Percentiles rank a stretch among this genome's conserved stretches.
These are phyloP conservation scores for Hyaloperonospora brassicae DNA, from an alignment of 352 stramenopile species.

Conservation along the genomic window DNA sequence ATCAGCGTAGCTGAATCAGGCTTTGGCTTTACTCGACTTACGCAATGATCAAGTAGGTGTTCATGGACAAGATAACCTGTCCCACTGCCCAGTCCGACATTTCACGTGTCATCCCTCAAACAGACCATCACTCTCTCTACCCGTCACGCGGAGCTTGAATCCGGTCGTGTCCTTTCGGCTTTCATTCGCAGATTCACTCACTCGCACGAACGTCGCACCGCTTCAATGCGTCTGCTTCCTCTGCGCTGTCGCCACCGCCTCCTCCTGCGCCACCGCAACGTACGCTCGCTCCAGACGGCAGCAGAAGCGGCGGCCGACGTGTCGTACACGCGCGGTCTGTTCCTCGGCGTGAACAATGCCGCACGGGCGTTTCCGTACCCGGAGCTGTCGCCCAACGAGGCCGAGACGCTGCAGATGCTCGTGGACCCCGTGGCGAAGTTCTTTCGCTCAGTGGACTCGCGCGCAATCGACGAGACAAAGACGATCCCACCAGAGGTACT, in stretches of 20 bases:
- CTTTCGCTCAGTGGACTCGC: slow-evolving; percentile 61
- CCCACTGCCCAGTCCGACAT: too few relatives aligned
- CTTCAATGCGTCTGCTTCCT: too few relatives aligned
- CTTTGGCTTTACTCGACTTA: too few relatives aligned
- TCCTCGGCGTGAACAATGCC: slow-evolving; percentile 77
- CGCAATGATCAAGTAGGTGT: too few relatives aligned
- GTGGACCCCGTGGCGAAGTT: slow-evolving; percentile 77
- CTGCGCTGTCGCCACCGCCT: neutral
- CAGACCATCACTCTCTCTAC: too few relatives aligned
- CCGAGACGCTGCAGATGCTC: slow-evolving; percentile 80
- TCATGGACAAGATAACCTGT: too few relatives aligned
- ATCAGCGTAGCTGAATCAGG: too few relatives aligned
- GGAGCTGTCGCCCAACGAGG: slow-evolving; percentile 54
- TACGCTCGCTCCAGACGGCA: slow-evolving; percentile 57
- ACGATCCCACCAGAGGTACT: slow-evolving; percentile 63
- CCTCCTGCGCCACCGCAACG: slow-evolving; percentile 15
- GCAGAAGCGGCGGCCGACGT: slow-evolving; percentile 53
- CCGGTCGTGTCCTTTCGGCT: too few relatives aligned
- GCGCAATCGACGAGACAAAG: slow-evolving; percentile 77
- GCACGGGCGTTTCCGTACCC: slow-evolving; percentile 76
- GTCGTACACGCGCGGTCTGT: slow-evolving; percentile 76
- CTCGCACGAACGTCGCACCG: too few relatives aligned
- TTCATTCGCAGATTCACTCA: too few relatives aligned
- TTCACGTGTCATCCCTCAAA: too few relatives aligned
- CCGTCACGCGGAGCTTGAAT: too few relatives aligned